These are phyloP conservation scores for Solanum clarkiae DNA, from an alignment of 257 asterid species.

Conservation along the genomic window DNA sequence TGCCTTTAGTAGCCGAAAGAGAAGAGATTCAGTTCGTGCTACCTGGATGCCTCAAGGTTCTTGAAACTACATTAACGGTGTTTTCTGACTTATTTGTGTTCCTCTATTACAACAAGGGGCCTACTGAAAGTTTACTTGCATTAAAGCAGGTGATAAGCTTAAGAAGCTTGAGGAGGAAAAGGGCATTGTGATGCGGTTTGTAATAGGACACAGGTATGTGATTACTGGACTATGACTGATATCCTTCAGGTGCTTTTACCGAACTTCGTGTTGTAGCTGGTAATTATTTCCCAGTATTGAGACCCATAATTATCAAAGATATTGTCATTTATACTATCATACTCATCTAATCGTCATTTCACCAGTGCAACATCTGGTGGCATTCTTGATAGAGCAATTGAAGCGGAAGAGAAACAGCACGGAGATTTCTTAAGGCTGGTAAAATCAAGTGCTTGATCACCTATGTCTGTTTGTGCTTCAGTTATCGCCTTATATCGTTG, in stretches of 20 bases:
- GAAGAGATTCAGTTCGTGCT: conserved; percentile 82
- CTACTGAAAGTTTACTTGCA: neutral
- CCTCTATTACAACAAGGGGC: neutral
- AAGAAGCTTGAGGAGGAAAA: conserved; percentile 54
- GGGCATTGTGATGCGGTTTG: conserved; percentile 41
- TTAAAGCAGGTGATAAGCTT: conserved; percentile 32
- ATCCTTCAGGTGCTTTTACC: neutral
- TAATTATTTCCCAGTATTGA: neutral
- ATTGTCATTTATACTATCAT: neutral
- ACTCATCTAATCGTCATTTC: neutral
- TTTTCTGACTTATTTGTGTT: neutral
- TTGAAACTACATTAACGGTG: neutral
- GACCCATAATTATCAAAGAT: neutral
- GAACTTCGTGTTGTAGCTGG: neutral
- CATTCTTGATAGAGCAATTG: conserved; percentile 79
- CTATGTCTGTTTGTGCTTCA: neutral
- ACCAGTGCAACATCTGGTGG: conserved; percentile 78
- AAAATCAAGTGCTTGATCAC: neutral
- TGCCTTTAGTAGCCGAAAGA: conserved; percentile 84
- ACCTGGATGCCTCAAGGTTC: conserved; percentile 90
- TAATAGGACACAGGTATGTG: conserved; percentile 47
- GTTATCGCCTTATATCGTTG: neutral
- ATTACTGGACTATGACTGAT: neutral
- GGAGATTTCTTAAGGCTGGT: conserved; percentile 83
- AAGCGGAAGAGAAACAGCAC: conserved; percentile 72